Percentiles rank a stretch among this genome's conserved stretches.
Conservation (phyloP, 2,329 filamentous ascomycete species). For the Cladosporium sp. region DNA sequence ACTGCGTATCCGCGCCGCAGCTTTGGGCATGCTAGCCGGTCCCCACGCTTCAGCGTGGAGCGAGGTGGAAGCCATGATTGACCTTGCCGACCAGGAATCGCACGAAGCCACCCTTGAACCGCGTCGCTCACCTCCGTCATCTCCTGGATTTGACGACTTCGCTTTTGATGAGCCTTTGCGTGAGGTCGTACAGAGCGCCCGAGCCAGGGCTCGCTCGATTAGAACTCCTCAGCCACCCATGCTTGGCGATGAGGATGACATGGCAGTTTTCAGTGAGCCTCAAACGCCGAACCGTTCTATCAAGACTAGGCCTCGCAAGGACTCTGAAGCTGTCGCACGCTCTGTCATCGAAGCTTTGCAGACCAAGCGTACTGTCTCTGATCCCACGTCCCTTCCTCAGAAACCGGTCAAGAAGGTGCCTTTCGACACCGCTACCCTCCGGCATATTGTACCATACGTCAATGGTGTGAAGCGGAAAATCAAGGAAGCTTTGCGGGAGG, state of each 20-base stretch:
- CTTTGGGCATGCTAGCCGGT: slow-evolving; percentile 65
- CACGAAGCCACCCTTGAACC: slow-evolving; percentile 55
- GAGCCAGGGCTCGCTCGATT: slow-evolving; percentile 15
- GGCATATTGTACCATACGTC: slow-evolving; percentile 60
- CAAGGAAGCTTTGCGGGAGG: slow-evolving; percentile 49
- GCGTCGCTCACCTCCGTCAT: slow-evolving; percentile 56
- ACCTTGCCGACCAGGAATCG: slow-evolving; percentile 69
- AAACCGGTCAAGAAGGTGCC: slow-evolving; percentile 56
- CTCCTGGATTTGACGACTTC: slow-evolving; percentile 58
- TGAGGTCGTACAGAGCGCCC: slow-evolving; percentile 15
- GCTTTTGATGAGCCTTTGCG: slow-evolving; percentile 54
- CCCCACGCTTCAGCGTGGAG: slow-evolving; percentile 65
- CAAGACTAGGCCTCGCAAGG: slow-evolving; percentile 51
- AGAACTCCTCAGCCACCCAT: slow-evolving; percentile 9
- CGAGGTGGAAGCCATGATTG: slow-evolving; percentile 84
- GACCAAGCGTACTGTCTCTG: slow-evolving; percentile 31
- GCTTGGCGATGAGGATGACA: background rate
- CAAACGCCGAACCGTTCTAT: slow-evolving; percentile 23
- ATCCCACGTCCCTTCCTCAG: slow-evolving; percentile 31
- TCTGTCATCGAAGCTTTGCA: slow-evolving; percentile 63
- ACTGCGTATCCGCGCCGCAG: slow-evolving; percentile 67
- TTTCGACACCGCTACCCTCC: slow-evolving; percentile 65
- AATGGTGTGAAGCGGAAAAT: slow-evolving; percentile 49
- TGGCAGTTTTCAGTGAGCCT: slow-evolving; percentile 10
- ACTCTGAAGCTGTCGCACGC: slow-evolving; percentile 60